Evolutionary conservation across 2,329 filamentous ascomycete genomes (phyloP).

Genomic region (Paracoccidioides brasiliensis): DNA sequence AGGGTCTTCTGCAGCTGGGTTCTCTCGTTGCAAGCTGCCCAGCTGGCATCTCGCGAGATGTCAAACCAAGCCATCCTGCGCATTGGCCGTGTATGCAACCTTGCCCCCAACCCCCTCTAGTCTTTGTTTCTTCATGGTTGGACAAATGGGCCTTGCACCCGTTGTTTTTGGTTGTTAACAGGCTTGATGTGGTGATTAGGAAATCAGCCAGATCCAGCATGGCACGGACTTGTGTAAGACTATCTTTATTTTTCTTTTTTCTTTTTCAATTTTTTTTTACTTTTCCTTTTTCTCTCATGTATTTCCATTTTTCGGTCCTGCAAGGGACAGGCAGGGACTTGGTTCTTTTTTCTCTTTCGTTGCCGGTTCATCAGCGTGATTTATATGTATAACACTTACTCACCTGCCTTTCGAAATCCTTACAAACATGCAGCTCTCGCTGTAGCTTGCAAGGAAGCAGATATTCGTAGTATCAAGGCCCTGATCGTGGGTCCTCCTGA

Average conservation of each 20-base stretch:
- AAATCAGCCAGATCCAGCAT: constrained; percentile 74
- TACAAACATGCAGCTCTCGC: constrained; percentile 52
- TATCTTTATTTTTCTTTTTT: constrained; percentile 2
- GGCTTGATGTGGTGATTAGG: constrained; percentile 38
- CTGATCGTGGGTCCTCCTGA: constrained; percentile 86
- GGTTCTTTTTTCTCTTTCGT: too few species aligned
- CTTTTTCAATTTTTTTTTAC: constrained; percentile 6
- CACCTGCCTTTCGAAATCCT: constrained; percentile 7
- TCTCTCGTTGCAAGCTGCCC: neutral
- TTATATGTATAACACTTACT: too few species aligned
- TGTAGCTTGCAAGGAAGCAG: constrained; percentile 73
- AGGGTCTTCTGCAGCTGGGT: neutral
- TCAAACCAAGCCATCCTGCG: constrained; percentile 78
- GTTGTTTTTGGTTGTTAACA: constrained; percentile 7
- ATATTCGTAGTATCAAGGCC: constrained; percentile 77
- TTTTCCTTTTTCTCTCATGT: neutral
- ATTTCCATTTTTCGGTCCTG: too few species aligned
- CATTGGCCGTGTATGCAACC: constrained; percentile 58
- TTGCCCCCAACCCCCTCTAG: neutral
- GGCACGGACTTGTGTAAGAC: constrained; percentile 67
- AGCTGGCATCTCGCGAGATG: constrained; percentile 34
- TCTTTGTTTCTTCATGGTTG: neutral
- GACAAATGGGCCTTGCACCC: neutral
- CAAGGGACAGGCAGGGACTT: too few species aligned
- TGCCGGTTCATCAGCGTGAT: too few species aligned